Percentiles rank a stretch among this genome's conserved stretches.
Conservation (phyloP, 2,329 filamentous ascomycete species). For the Fusarium fujikuroi region DNA sequence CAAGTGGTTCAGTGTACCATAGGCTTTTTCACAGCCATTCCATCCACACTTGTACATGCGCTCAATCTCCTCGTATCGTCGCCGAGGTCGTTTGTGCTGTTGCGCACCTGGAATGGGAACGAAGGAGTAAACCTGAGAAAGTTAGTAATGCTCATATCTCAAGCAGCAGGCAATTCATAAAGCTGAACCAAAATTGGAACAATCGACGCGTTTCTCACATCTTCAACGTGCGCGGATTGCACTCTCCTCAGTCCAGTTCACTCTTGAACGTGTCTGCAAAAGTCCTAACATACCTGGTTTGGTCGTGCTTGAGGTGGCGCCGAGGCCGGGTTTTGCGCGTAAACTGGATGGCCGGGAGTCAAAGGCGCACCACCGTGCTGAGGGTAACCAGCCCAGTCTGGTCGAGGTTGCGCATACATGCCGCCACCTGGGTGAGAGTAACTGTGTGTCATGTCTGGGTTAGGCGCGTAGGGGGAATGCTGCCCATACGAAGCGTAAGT, state of each 20-base stretch:
- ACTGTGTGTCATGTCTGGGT: slow-evolving; percentile 86
- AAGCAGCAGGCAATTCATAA: not conserved
- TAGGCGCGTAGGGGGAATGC: slow-evolving; percentile 88
- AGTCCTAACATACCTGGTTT: slow-evolving; percentile 67
- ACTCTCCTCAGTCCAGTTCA: not conserved
- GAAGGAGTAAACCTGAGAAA: slow-evolving; percentile 88
- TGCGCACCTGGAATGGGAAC: slow-evolving; percentile 97
- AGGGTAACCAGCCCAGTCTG: slow-evolving; percentile 78
- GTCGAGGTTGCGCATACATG: slow-evolving; percentile 76
- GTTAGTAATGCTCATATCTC: slow-evolving; percentile 1
- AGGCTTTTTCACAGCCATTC: slow-evolving; percentile 98
- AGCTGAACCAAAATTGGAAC: not conserved
- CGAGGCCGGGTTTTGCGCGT: slow-evolving; percentile 65
- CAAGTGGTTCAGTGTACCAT: slow-evolving; percentile 95
- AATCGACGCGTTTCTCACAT: not conserved
- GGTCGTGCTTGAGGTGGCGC: slow-evolving; percentile 62
- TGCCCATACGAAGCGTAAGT: slow-evolving; percentile 80
- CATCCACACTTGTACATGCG: slow-evolving; percentile 99
- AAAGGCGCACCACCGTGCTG: slow-evolving; percentile 62
- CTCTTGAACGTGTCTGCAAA: slow-evolving; percentile 19
- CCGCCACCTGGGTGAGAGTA: slow-evolving; percentile 72
- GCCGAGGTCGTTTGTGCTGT: slow-evolving; percentile 93
- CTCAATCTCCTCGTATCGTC: slow-evolving; percentile 98
- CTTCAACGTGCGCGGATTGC: not conserved
- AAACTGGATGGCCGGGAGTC: slow-evolving; percentile 62